Percentiles rank a stretch among this genome's conserved stretches.
Evolutionary conservation across 176 grass and related monocot genomes (phyloP).

Genomic region (Elymus sibiricus): DNA sequence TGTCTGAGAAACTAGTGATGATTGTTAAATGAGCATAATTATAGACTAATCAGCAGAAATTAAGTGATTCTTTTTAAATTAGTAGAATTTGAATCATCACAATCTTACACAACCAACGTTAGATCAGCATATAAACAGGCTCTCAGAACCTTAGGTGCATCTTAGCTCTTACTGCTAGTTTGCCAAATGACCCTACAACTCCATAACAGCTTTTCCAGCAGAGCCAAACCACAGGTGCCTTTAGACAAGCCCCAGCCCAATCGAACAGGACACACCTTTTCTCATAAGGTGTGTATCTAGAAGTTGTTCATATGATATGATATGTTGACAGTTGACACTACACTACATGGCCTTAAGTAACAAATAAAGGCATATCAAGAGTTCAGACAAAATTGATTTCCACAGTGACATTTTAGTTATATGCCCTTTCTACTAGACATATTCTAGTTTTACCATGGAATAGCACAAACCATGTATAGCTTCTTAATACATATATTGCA

Average conservation of each 20-base stretch:
- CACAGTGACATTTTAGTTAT: not conserved
- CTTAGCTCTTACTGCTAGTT: not conserved
- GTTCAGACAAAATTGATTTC: not conserved
- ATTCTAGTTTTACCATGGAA: conserved; percentile 19
- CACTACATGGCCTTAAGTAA: not conserved
- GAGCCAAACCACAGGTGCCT: not conserved
- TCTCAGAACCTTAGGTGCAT: not conserved
- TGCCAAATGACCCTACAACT: not conserved
- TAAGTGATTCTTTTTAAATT: not conserved
- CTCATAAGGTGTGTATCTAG: not conserved
- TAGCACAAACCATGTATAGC: not conserved
- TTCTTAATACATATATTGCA: conserved; percentile 2
- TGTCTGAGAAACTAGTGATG: not conserved
- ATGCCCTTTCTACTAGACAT: conserved; percentile 17
- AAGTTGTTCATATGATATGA: not conserved
- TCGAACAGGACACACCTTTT: not conserved
- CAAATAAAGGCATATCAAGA: conserved; percentile 6
- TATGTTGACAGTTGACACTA: not conserved
- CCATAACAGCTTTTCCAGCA: not conserved
- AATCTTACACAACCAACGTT: not conserved
- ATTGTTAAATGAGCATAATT: not conserved
- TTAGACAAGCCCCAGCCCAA: not conserved
- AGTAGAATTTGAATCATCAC: not conserved
- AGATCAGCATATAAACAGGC: not conserved
- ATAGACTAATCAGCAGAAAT: not conserved